Evolutionary conservation across 169 alveolate species (phyloP), one percentile per base, ranked within the genome.

Genomic region (Amoebophrya sp.): DNA sequence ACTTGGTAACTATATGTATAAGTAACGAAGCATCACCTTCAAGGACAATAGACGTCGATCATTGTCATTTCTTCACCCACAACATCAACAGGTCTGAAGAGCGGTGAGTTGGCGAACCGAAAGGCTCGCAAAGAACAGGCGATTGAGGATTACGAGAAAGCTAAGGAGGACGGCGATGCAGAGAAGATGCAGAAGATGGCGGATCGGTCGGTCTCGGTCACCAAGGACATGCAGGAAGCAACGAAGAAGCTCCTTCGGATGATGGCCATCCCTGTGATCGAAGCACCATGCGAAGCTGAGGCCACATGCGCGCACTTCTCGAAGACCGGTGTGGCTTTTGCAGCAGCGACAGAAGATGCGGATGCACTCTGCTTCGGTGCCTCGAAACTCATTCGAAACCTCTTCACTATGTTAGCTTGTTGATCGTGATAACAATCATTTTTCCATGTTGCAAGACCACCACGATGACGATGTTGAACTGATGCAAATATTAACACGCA

Each of bases 241-340:
- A 99, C 99, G 53, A 23, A 93, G 91, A 91, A 78, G 53, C 93
- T 93, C 55, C 90, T 92, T 55, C 93, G 95, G 89, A 94, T 97
- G 91, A 95, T 98, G 97, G 99, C 99, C 26, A 93, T 97, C 36
- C 99, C 99, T 0, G 96, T 96, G 36, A 95, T 98, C 53, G 97
- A 97, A 93, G 99, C 99, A 0, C 98, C 99, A 6, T 94, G 98
- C 65, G 99, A 98, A 93, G 99, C 99, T 3, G 99, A 98, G 95
- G 99, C 99, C 18, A 97, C 97, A 93, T 98, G 99, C 94, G 99
- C 99, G 38, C 96, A 95, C 76, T 94, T 98, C 41, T 98, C 98
- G 23, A 96, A 97, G 94, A 95, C 95, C 89, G 97, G 98, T 89
- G 94, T 95, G 91, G 99, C 98, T 29, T 97, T 94, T 94, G 99